Base-by-base conservation (phyloP, 192 early-diverging fungal species). In the Lunasporangiospora selenospora region DNA sequence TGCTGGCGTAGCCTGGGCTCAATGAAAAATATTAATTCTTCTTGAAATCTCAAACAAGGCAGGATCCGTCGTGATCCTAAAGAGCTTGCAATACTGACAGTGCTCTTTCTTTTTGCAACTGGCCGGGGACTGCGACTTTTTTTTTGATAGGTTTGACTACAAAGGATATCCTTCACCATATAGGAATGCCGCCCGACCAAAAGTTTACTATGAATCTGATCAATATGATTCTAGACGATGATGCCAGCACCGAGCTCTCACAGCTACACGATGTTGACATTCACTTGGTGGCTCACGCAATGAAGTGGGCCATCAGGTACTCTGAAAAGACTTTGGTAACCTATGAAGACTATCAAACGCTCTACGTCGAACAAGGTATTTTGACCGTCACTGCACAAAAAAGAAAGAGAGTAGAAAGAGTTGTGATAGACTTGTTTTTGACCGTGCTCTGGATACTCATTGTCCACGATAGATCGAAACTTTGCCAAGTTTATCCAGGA, bases 231-330 rank as follows among this genome's bases (percentile, higher is more conserved):
- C 60, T 73, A 15, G 69, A 73, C 23, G 69, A 73, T 24, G 69
- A 73, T 29, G 60, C 61, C 33, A 58, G 30, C 36, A 73, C 69
- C 13, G 69, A 52, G n/a, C 69, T 73, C 46, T 73, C 69, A 21
- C 47, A 54, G 2, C 29, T 73, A 31, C 69, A 58, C 34, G 53
- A 63, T 8, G 24, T 73, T 43, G 69, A 73, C 30, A 63, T 73
- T 30, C 69, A 73, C 32, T 18, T 63, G 41, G 69, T 73, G 16
- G 69, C 69, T 8, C 69, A 73, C 19, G 69, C 69, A n/a, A 73
- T 73, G 69, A 73, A 73, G 39, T 62, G 44, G 40, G 69, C 69
- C 24, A 63, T 73, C 19, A 59, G 69, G 13, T 58, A 73, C 41
- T 63, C 69, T 1, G 69, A 73, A 23, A 40, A 73, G 19, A 73